Conservation (phyloP, 164 flowering plant species). For the Hamamelis virginiana region DNA sequence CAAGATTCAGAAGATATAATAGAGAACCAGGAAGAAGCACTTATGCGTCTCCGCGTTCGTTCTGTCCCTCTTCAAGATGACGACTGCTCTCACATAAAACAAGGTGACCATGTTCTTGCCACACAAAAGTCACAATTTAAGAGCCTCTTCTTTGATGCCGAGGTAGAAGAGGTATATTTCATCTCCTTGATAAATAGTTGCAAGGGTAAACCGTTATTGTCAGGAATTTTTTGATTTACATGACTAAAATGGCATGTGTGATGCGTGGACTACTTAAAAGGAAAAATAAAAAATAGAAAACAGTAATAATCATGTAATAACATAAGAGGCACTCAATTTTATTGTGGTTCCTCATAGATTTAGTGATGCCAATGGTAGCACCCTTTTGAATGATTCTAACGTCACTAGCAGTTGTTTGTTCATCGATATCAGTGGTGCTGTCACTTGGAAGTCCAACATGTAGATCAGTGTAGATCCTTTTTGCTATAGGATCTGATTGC, state of each 20-base stretch:
- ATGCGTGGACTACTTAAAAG: not conserved
- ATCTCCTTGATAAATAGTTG: not conserved
- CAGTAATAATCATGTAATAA: too few relatives aligned
- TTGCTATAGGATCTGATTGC: not conserved
- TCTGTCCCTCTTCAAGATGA: conserved; percentile 40
- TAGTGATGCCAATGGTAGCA: not conserved
- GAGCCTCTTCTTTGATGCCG: conserved; percentile 39
- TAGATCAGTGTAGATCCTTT: not conserved
- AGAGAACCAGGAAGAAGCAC: conserved; percentile 26
- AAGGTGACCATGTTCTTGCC: conserved; percentile 43
- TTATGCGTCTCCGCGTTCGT: conserved; percentile 32
- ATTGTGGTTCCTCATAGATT: not conserved
- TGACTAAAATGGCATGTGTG: not conserved
- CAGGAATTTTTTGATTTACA: not conserved
- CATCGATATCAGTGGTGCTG: not conserved
- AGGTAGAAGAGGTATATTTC: conserved; percentile 40
- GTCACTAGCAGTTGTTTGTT: not conserved
- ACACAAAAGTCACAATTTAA: conserved; percentile 13
- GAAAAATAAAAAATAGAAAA: too few relatives aligned
- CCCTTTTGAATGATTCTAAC: not conserved
- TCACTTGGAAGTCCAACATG: not conserved
- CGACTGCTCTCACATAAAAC: conserved; percentile 32
- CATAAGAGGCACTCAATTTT: too few relatives aligned
- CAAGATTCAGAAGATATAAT: conserved; percentile 22
- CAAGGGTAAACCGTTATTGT: not conserved